Conservation (phyloP, 345 rosid species). For the Euphorbia lathyris region DNA sequence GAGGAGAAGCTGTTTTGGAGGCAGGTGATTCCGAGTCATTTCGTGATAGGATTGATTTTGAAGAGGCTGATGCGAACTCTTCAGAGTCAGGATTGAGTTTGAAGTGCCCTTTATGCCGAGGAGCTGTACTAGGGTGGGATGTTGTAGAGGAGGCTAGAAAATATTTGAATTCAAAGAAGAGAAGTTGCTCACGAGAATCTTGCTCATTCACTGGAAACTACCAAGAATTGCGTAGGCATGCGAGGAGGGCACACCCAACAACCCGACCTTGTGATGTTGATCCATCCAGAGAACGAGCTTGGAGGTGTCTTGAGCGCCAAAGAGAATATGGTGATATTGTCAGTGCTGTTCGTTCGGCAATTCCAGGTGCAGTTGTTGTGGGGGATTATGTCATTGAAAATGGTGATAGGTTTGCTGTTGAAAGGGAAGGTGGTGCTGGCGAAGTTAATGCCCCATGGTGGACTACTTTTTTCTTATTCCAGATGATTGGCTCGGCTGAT, state of each 20-base stretch:
- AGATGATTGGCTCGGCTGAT: conserved; percentile 75
- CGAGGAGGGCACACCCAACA: conserved; percentile 76
- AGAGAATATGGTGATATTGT: conserved; percentile 80
- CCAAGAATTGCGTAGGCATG: conserved; percentile 81
- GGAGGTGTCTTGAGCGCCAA: conserved; percentile 78
- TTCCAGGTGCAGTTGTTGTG: conserved; percentile 89
- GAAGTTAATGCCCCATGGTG: conserved; percentile 55
- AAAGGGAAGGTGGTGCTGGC: conserved; percentile 47
- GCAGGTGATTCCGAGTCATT: conserved; percentile 33
- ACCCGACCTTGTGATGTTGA: conserved; percentile 78
- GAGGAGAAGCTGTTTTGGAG: conserved; percentile 31
- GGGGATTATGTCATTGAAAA: conserved; percentile 93
- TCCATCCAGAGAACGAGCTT: conserved; percentile 82
- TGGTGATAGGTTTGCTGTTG: conserved; percentile 61
- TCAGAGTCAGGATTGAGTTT: conserved; percentile 36
- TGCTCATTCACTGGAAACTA: conserved; percentile 74
- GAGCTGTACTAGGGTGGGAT: conserved; percentile 58
- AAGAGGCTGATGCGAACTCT: conserved; percentile 34
- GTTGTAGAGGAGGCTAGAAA: conserved; percentile 74
- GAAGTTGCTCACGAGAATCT: conserved; percentile 79
- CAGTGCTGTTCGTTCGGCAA: conserved; percentile 79
- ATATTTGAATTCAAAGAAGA: conserved; percentile 67
- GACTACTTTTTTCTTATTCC: conserved; percentile 73
- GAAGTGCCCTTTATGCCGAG: conserved; percentile 87
- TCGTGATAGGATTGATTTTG: conserved; percentile 30